These are phyloP conservation scores for Orobanche coerulescens DNA, from an alignment of 257 asterid genomes.

Conservation along the genomic window DNA sequence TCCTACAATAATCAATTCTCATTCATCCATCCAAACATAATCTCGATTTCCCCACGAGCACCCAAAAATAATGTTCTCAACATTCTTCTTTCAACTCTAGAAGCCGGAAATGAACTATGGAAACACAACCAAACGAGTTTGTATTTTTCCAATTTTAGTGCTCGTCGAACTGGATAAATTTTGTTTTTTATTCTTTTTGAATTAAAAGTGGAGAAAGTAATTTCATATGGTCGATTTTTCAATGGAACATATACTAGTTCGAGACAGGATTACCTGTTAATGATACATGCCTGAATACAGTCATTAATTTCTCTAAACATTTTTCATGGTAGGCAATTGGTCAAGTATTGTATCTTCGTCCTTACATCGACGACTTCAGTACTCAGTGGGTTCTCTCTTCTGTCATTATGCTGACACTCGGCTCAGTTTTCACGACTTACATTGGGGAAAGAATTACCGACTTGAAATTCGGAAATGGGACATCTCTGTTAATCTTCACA, in stretches of 20 bases:
- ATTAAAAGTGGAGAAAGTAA: too few species aligned
- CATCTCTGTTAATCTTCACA: conserved; percentile 91
- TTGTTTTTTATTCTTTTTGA: too few species aligned
- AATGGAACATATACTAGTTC: neutral
- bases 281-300: neutral
- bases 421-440: conserved; percentile 73
- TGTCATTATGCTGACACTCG: conserved; percentile 64
- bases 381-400: conserved; percentile 84
- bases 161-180: neutral
- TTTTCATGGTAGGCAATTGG: conserved; percentile 78
- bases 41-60: too few species aligned
- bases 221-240: too few species aligned
- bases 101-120: too few species aligned
- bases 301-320: too few species aligned
- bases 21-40: too few species aligned
- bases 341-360: conserved; percentile 85
- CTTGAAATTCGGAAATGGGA: conserved; percentile 92
- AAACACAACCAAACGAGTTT: too few species aligned
- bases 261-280: neutral
- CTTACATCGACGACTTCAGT: conserved; percentile 86
- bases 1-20: too few species aligned
- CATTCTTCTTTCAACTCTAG: too few species aligned
- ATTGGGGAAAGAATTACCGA: conserved; percentile 88
- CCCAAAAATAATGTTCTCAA: too few species aligned
- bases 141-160: neutral